Conservation (phyloP, 2,329 filamentous ascomycete genomes). For the Rutstroemia sydowiana region DNA sequence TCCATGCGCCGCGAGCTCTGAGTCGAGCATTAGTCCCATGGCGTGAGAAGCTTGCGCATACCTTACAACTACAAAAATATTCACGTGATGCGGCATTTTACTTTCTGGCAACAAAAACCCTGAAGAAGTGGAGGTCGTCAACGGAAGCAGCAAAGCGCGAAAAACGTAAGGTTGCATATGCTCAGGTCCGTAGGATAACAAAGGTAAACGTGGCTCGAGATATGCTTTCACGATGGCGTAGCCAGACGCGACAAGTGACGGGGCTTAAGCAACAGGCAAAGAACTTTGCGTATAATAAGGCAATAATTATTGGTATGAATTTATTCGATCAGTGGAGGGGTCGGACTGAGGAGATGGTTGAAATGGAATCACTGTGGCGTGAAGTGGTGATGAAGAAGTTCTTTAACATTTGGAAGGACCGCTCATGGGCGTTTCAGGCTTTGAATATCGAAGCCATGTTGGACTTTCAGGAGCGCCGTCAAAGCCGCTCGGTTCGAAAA, state of each 20-base stretch:
- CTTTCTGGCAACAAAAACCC: conserved; percentile 22
- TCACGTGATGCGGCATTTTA: conserved; percentile 27
- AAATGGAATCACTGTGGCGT: conserved; percentile 22
- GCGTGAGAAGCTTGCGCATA: conserved; percentile 18
- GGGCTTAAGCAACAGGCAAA: conserved; percentile 25
- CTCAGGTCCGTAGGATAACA: conserved; percentile 23
- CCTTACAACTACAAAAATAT: conserved; percentile 19
- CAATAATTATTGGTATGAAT: conserved; percentile 23
- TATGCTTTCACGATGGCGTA: conserved; percentile 23
- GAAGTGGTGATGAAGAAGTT: conserved; percentile 21
- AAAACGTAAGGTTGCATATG: conserved; percentile 27
- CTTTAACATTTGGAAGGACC: conserved; percentile 23
- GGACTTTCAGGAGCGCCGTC: conserved; percentile 24
- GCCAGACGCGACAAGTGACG: conserved; percentile 18
- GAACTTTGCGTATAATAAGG: conserved; percentile 21
- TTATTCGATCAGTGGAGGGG: conserved; percentile 29
- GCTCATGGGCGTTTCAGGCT: conserved; percentile 17
- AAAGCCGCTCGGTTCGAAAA: conserved; percentile 24
- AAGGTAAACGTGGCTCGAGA: conserved; percentile 26
- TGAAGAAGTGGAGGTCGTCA: conserved; percentile 27
- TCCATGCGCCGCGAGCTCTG: conserved; percentile 19
- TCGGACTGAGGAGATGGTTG: conserved; percentile 21
- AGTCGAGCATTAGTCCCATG: conserved; percentile 16
- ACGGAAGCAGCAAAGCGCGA: conserved; percentile 24
- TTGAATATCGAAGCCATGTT: conserved; percentile 25